Conservation (phyloP, 2,329 filamentous ascomycete genomes). For the Monosporascus sp. region DNA sequence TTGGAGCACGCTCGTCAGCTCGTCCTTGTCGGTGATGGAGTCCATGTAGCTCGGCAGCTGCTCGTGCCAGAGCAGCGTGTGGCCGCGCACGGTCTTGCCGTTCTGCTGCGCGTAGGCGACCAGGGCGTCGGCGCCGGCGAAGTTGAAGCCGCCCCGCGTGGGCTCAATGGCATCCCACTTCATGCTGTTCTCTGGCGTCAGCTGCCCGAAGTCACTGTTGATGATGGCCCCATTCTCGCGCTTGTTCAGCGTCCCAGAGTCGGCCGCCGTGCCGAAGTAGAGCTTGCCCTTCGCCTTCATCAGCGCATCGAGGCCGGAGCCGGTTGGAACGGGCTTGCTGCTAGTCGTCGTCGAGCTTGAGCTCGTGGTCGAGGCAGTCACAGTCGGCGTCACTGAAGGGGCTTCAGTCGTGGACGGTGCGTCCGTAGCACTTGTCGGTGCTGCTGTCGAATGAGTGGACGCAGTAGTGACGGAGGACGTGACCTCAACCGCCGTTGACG, state of each 20-base stretch:
- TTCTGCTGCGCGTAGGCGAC: constrained; percentile 34
- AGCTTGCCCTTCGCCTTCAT: constrained; percentile 18
- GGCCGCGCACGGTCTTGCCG: constrained; percentile 45
- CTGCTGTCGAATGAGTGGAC: background rate
- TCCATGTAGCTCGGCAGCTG: constrained; percentile 44
- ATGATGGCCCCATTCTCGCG: constrained; percentile 9
- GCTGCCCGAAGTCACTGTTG: constrained; percentile 13
- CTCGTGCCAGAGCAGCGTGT: constrained; percentile 42
- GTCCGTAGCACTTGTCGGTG: background rate
- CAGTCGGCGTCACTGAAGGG: constrained; percentile 4
- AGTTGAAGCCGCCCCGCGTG: constrained; percentile 47
- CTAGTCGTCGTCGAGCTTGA: background rate
- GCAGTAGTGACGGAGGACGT: background rate
- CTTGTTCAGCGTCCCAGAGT: constrained; percentile 8
- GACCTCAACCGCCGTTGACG: constrained; percentile 1
- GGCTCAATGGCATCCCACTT: constrained; percentile 55
- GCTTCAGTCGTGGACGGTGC: constrained; percentile 1
- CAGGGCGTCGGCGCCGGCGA: constrained; percentile 43
- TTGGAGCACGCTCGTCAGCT: constrained; percentile 47
- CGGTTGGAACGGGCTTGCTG: background rate
- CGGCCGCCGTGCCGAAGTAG: constrained; percentile 15
- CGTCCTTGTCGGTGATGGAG: constrained; percentile 15
- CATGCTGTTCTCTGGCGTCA: constrained; percentile 35
- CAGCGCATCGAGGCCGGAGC: constrained; percentile 11
- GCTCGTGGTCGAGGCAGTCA: background rate